phyloP scores from a whole-genome alignment of 1,284 basidiomycete genomes.

The Ganoderma leucocontextum region DNA sequence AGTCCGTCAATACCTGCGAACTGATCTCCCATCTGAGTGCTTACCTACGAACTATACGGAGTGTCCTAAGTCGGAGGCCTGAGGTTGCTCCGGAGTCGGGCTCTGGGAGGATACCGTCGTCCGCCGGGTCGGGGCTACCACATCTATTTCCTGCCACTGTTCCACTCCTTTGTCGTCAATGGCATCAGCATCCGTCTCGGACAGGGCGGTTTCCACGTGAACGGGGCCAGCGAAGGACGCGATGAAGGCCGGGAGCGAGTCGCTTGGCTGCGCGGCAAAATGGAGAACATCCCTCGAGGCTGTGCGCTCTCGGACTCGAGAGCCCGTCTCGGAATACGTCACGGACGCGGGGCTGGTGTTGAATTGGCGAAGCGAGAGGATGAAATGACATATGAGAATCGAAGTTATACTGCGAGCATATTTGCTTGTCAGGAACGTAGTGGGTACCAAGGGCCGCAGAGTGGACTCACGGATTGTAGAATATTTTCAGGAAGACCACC shows the following conservation, averaged over 20 bases:
- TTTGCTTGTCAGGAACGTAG: not conserved
- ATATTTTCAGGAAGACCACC: not conserved
- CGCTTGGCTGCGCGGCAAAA: not conserved
- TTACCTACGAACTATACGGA: not conserved
- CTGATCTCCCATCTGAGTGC: slow-evolving; percentile 6
- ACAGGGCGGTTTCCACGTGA: not conserved
- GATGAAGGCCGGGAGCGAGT: not conserved
- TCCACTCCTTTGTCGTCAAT: too few species aligned
- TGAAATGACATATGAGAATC: not conserved
- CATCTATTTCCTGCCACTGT: too few species aligned
- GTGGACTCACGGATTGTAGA: not conserved
- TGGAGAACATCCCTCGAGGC: not conserved
- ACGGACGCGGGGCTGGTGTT: not conserved
- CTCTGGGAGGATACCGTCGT: too few species aligned
- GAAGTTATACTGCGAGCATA: not conserved
- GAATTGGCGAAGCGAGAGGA: not conserved
- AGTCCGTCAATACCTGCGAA: too few species aligned
- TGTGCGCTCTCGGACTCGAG: not conserved
- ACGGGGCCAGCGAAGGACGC: not conserved
- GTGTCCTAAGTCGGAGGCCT: too few species aligned
- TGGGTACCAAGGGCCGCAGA: not conserved
- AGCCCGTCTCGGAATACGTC: not conserved
- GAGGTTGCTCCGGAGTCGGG: too few species aligned
- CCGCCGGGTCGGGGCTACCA: too few species aligned
- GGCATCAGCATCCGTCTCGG: not conserved